These are phyloP conservation scores for Pochonia chlamydosporia DNA, from an alignment of 2,329 filamentous ascomycete species.

Conservation along the genomic window DNA sequence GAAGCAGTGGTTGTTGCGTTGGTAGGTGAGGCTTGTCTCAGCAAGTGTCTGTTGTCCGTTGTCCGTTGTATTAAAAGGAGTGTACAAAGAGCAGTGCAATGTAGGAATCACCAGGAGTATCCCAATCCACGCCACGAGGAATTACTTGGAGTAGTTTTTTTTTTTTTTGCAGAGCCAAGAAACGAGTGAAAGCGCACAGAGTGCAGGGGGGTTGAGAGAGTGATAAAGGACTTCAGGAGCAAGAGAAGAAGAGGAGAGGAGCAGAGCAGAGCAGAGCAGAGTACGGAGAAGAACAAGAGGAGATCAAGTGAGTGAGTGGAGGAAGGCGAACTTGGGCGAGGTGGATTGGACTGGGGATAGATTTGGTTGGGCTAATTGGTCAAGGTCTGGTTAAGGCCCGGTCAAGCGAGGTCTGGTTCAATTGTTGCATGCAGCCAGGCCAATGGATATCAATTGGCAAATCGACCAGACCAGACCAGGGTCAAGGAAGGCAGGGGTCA, in stretches of 20 bases:
- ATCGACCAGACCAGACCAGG: too few species aligned
- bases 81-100: neutral
- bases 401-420: too few species aligned
- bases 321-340: neutral
- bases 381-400: too few species aligned
- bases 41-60: neutral
- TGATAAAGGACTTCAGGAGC: conserved; percentile 2
- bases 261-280: neutral
- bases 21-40: neutral
- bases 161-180: neutral
- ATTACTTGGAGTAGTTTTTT: neutral
- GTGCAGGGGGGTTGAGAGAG: neutral
- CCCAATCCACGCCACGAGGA: neutral
- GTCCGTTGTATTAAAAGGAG: neutral
- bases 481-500: too few species aligned
- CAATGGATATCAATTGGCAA: too few species aligned
- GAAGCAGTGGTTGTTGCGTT: neutral
- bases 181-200: neutral
- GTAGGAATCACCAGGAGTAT: conserved; percentile 6
- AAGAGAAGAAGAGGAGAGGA: neutral
- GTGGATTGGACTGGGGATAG: neutral
- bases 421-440: too few species aligned
- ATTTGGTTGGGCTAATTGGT: neutral
- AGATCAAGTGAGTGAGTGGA: neutral
- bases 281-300: too few species aligned